Evolutionary conservation across 2,329 filamentous ascomycete species (phyloP).

Genomic region (Phyllosticta ampelicida): DNA sequence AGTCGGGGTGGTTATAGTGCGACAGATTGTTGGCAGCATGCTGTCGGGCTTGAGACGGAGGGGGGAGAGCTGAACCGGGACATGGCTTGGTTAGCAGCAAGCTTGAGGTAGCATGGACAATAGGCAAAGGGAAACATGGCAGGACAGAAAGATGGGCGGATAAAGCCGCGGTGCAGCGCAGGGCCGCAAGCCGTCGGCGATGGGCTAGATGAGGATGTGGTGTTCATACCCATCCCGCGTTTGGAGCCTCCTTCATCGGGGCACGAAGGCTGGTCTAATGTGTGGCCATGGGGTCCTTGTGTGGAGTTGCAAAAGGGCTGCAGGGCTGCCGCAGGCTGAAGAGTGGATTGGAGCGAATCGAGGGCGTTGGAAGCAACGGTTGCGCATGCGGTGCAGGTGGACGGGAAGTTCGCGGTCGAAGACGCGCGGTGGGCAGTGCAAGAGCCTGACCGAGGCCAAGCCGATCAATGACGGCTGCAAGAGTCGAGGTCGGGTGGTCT

Average conservation of each 20-base stretch:
- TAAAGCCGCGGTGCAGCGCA: not conserved
- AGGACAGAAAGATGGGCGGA: not conserved
- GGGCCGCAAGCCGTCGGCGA: not conserved
- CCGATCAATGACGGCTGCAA: not conserved
- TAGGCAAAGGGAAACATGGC: not conserved
- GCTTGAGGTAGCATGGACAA: not conserved
- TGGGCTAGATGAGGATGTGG: not conserved
- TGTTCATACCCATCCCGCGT: constrained; percentile 30
- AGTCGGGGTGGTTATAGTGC: constrained; percentile 27
- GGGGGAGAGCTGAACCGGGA: constrained; percentile 25
- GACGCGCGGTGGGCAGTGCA: no score
- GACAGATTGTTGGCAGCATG: constrained; percentile 20
- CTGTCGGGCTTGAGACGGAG: constrained; percentile 29
- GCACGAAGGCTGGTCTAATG: constrained; percentile 11
- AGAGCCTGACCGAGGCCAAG: not conserved
- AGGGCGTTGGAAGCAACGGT: constrained; percentile 1
- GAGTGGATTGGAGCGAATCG: not conserved
- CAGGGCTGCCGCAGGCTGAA: not conserved
- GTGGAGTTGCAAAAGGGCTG: constrained; percentile 11
- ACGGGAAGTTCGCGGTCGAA: not conserved
- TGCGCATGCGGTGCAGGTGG: constrained; percentile 9
- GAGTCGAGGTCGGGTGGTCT: not conserved
- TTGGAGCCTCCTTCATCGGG: constrained; percentile 24
- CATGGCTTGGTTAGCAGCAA: constrained; percentile 20
- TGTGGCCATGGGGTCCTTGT: constrained; percentile 14